Base-by-base conservation (phyloP, 257 asterid species). In the Nicotiana tomentosiformis region DNA sequence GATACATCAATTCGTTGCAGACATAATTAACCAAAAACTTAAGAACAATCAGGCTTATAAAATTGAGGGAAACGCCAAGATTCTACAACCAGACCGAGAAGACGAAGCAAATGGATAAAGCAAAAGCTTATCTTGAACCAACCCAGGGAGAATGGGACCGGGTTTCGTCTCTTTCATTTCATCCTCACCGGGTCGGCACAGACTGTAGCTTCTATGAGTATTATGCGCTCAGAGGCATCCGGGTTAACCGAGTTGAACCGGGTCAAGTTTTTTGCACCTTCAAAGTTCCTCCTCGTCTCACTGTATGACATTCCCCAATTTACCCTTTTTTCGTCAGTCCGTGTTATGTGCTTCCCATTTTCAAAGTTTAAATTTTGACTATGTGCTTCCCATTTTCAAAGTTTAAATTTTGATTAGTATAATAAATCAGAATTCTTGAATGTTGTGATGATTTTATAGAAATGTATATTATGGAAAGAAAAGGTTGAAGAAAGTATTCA, bases 271-370 rank as follows among this genome's bases (percentile, higher is more conserved):
- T 85, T 53, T 90, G 92, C 90, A 86, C 95, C 70, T 87, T 91
- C 90, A 87, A 84, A 90, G 98, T 93, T 82, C 97, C 97, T 51
- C 88, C 88, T 82, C 97, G 95, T 68, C 98, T 94, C 87, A 84
- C 87, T 15, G 97, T 93, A 87, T 86, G 90, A 7, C 10, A 1
- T 51, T n/a, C 77, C 23, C 60, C 23, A 2, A 18, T 51, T 69
- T 7, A 15, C 20, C 30, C 32, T 76, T 30, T 4, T 26, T 29
- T 35, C 14, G 2, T 5, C 15, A 29, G 61, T 67, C 57, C 20
- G 26, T 46, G 76, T 32, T 66, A 7, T 60, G 23, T 10, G 72
- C 12, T 79, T 79, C 11, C 4, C 69, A 26, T 20, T 51, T 49
- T 81, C 61, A 49, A 74, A 12, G 20, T 49, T 72, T 23, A 23